These are phyloP conservation scores for Nannochloropsis limnetica DNA, from an alignment of 352 stramenopile species.

Conservation along the genomic window DNA sequence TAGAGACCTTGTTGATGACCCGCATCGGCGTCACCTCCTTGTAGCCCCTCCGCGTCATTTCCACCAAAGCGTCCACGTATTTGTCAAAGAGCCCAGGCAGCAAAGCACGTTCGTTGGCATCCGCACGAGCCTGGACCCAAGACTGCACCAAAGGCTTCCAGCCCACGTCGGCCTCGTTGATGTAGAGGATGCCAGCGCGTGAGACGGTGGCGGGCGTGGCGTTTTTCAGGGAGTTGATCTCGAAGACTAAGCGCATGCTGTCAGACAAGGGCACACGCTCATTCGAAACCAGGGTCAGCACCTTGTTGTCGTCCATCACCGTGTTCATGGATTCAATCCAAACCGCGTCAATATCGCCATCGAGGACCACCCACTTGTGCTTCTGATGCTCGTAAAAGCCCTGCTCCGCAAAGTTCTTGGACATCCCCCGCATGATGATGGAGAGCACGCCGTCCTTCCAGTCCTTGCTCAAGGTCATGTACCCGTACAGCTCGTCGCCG, in stretches of 20 bases:
- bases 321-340: conserved; percentile 98
- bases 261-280: conserved; percentile 86
- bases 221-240: conserved; percentile 89
- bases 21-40: conserved; percentile 84
- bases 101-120: conserved; percentile 77
- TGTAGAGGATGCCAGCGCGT: conserved; percentile 87
- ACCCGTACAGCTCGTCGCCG: conserved; percentile 81
- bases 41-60: conserved; percentile 82
- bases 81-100: conserved; percentile 86
- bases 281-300: conserved; percentile 91
- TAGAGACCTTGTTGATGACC: conserved; percentile 85
- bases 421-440: conserved; percentile 92
- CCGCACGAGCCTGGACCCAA: conserved; percentile 79
- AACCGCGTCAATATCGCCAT: conserved; percentile 87
- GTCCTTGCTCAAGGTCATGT: conserved; percentile 92
- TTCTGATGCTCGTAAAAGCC: conserved; percentile 85
- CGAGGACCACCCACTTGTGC: conserved; percentile 87
- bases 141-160: conserved; percentile 92
- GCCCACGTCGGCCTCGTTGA: conserved; percentile 81
- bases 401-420: conserved; percentile 80
- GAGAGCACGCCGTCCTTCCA: conserved; percentile 92
- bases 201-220: conserved; percentile 90
- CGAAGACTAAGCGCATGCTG: conserved; percentile 92
- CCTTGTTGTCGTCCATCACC: conserved; percentile 94
- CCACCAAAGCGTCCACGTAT: conserved; percentile 83